These are phyloP conservation scores for Clonostachys solani DNA, from an alignment of 2,329 filamentous ascomycete species.

Conservation along the genomic window DNA sequence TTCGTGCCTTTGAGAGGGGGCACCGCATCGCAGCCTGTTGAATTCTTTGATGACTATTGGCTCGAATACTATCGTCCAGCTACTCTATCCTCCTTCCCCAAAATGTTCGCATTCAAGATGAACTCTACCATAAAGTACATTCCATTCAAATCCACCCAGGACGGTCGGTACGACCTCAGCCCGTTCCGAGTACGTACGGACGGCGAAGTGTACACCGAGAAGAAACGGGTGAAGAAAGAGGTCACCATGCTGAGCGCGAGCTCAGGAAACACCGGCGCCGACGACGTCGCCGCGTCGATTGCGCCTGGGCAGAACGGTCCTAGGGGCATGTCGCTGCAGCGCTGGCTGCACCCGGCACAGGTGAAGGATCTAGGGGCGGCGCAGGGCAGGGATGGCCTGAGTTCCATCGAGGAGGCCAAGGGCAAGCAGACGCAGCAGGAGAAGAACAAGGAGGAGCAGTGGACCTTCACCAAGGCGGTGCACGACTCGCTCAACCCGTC, in stretches of 20 bases:
- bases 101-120: constrained; percentile 90
- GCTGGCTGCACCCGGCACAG: constrained; percentile 53
- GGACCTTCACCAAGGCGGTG: constrained; percentile 84
- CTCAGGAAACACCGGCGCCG: constrained; percentile 5
- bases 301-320: constrained; percentile 29
- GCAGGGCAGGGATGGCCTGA: not conserved
- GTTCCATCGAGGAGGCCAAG: constrained; percentile 16
- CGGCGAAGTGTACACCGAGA: constrained; percentile 54
- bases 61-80: constrained; percentile 91
- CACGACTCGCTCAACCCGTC: constrained; percentile 81
- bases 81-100: constrained; percentile 82
- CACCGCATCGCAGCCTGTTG: constrained; percentile 37
- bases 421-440: constrained; percentile 59
- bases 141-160: constrained; percentile 66
- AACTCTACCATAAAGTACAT: constrained; percentile 85
- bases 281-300: constrained; percentile 34
- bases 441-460: constrained; percentile 79
- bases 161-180: constrained; percentile 77
- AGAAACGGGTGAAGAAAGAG: constrained; percentile 61
- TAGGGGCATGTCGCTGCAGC: constrained; percentile 51
- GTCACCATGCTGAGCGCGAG: constrained; percentile 25
- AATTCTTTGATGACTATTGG: constrained; percentile 90
- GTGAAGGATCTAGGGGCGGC: not conserved
- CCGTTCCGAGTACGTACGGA: constrained; percentile 79
- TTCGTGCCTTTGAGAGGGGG: constrained; percentile 29